Conservation (phyloP, 1,284 basidiomycete genomes). For the Irpex sp. region DNA sequence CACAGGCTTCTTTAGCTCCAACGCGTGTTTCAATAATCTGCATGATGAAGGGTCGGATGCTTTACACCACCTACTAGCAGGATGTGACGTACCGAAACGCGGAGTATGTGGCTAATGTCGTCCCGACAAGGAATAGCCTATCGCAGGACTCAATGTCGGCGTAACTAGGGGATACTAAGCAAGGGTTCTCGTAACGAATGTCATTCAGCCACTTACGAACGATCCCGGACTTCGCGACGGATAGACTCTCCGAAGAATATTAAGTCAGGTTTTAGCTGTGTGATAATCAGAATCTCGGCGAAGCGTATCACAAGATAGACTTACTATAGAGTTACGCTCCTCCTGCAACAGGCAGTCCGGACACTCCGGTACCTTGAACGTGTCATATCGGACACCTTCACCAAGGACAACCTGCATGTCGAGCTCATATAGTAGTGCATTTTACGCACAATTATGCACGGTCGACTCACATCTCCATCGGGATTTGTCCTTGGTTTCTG, state of each 20-base stretch:
- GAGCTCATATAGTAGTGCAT: not conserved
- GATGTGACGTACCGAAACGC: slow-evolving; percentile 66
- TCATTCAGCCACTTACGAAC: slow-evolving; percentile 53
- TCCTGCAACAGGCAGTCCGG: slow-evolving; percentile 56
- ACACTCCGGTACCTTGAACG: slow-evolving; percentile 80
- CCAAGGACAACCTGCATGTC: slow-evolving; percentile 69
- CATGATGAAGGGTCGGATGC: not conserved
- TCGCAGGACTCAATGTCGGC: slow-evolving; percentile 58
- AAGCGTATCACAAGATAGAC: slow-evolving; percentile 15
- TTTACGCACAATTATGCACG: not conserved
- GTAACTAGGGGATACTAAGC: slow-evolving; percentile 39
- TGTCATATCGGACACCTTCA: slow-evolving; percentile 71
- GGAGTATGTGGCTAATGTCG: slow-evolving; percentile 89
- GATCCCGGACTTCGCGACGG: slow-evolving; percentile 52
- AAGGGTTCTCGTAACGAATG: not conserved
- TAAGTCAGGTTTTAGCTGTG: slow-evolving; percentile 77
- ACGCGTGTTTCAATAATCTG: slow-evolving; percentile 79
- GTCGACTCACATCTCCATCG: slow-evolving; percentile 75
- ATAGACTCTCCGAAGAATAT: slow-evolving; percentile 92
- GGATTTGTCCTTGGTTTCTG: slow-evolving; percentile 79
- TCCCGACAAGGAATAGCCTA: slow-evolving; percentile 78
- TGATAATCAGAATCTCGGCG: slow-evolving; percentile 3
- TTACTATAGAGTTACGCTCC: slow-evolving; percentile 51
- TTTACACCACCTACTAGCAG: not conserved
- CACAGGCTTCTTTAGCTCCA: slow-evolving; percentile 72